These are phyloP conservation scores for Naganishia friedmannii DNA, from an alignment of 768 basidiomycete genomes.

Conservation along the genomic window DNA sequence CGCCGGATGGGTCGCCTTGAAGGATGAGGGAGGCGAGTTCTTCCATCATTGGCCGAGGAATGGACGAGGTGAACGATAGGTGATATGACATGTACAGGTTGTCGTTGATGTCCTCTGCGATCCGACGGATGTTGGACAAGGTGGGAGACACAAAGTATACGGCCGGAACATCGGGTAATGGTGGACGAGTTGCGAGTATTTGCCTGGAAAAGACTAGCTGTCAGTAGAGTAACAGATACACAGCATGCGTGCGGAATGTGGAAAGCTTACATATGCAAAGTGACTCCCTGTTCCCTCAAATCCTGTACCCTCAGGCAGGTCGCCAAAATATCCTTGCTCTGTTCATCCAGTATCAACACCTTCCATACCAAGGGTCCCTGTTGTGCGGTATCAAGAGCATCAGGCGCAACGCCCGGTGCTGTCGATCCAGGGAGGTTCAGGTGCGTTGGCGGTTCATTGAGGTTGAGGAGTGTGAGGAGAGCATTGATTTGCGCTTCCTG, in stretches of 20 bases:
- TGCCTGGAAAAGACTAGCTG: constrained; percentile 62
- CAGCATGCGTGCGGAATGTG: not conserved
- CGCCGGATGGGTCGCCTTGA: constrained; percentile 54
- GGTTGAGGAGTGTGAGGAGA: constrained; percentile 77
- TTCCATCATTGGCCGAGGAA: constrained; percentile 82
- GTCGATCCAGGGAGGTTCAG: constrained; percentile 50
- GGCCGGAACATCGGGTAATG: constrained; percentile 90
- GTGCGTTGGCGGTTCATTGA: constrained; percentile 62
- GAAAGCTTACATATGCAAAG: constrained; percentile 85
- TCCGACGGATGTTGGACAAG: constrained; percentile 75
- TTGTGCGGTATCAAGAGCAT: constrained; percentile 51
- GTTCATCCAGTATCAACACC: constrained; percentile 87
- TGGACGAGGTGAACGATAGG: constrained; percentile 89
- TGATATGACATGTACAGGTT: constrained; percentile 87
- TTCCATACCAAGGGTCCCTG: constrained; percentile 86
- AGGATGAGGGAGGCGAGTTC: constrained; percentile 88
- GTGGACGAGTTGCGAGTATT: constrained; percentile 80
- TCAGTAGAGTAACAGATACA: not conserved
- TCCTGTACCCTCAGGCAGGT: constrained; percentile 95
- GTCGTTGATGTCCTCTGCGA: constrained; percentile 82
- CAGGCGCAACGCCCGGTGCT: constrained; percentile 24
- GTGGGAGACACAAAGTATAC: constrained; percentile 95
- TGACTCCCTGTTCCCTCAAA: constrained; percentile 91
- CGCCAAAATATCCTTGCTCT: constrained; percentile 92
- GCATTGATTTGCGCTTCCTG: constrained; percentile 86